Evolutionary conservation across 257 asterid genomes (phyloP).

Genomic region (Echites panduratus): DNA sequence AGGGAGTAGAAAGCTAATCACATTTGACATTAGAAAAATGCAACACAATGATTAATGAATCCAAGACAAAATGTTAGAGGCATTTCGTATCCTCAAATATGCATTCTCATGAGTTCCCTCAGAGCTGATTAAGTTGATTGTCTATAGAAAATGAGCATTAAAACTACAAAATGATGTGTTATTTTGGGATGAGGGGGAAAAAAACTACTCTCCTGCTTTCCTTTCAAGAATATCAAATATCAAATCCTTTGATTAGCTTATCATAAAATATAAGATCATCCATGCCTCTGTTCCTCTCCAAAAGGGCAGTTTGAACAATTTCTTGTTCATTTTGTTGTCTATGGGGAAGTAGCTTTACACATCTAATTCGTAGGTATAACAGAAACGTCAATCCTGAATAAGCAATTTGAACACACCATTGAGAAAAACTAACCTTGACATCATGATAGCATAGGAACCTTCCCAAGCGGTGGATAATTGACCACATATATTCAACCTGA

Average conservation of each 20-base stretch:
- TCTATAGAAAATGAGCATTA: not conserved
- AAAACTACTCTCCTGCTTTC: not conserved
- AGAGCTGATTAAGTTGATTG: not conserved
- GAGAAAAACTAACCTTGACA: conserved; percentile 63
- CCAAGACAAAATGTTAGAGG: not conserved
- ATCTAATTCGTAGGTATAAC: not conserved
- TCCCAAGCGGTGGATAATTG: conserved; percentile 80
- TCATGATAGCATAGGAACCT: conserved; percentile 72
- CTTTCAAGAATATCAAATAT: not conserved
- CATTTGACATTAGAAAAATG: too few species aligned
- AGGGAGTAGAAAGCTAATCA: too few species aligned
- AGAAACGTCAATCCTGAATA: too few species aligned
- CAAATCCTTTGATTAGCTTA: conserved; percentile 54
- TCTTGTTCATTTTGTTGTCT: conserved; percentile 35
- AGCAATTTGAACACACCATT: not conserved
- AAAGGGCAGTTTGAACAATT: conserved; percentile 77
- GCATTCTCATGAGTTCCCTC: not conserved
- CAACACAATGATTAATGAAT: not conserved
- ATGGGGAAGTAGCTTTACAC: not conserved
- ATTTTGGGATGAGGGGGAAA: not conserved
- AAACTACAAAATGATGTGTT: not conserved
- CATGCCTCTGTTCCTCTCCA: conserved; percentile 75
- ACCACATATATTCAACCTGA: conserved; percentile 92
- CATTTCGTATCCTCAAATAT: not conserved
- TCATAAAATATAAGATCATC: conserved; percentile 76